Base-by-base conservation (phyloP, 1,284 basidiomycete genomes). In the Afroboletus lepidellus region DNA sequence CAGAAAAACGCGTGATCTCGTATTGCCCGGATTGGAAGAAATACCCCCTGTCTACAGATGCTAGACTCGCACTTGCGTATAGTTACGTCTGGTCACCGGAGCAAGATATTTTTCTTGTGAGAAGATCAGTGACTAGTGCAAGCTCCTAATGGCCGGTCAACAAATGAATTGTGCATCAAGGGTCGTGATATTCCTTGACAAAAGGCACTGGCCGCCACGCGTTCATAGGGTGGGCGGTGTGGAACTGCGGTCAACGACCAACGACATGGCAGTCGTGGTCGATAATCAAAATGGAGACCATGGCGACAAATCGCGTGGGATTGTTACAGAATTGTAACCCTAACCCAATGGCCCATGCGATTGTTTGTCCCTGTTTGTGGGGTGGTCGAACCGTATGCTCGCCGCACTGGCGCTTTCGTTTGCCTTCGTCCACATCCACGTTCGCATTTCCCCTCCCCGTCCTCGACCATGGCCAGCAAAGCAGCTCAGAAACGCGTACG, bases 401-500 rank as follows among this genome's bases (percentile, higher is more conserved):
- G 57, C 58, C 55, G 54, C 64, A 48, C 54, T 56, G 53, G 58
- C 63, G 66, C 61, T 54, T n/a, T 62, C 11, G 11, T 13, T 52
- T 46, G 37, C 44, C 41, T 58, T 61, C 50, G 25, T 46, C 60
- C 66, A 48, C 64, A 49, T 57, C 64, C 54, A 62, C 65, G 18
- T 45, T 46, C 34, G 27, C 37, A 36, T 8, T 30, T 13, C 41
- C 21, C 27, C 27, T 27, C 46, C 29, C 16, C 29, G 3, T 46
- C 20, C 45, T 8, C 48, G 20, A 50, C 47, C 56, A 92, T 92
- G 90, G 87, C 90, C 43, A 85, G 81, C 66, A 92, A 92, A 76
- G 85, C 88, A 51, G 89, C 89, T 51, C 81, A 87, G 70, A 92
- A 89, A 76, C 86, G 89, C 65, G 88, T 91, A 73, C 56, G 85